Percentiles rank a stretch among this genome's conserved stretches.
These are phyloP conservation scores for Macaranga tanarius DNA, from an alignment of 441 rosid species.

Conservation along the genomic window DNA sequence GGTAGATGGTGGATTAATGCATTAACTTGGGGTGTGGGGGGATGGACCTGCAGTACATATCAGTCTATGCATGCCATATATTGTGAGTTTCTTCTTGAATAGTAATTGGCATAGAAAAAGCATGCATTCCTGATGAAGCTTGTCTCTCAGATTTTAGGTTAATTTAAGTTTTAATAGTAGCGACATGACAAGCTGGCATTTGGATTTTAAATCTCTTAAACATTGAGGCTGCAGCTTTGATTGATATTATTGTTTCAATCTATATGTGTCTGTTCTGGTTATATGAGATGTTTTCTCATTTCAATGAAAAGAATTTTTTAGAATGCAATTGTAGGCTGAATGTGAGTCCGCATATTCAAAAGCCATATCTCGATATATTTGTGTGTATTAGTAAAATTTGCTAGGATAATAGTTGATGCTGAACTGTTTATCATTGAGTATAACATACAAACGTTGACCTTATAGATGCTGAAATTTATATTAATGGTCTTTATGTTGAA, in stretches of 20 bases:
- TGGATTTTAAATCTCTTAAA: neutral
- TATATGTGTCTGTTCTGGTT: neutral
- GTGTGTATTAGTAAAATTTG: neutral
- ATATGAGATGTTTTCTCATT: neutral
- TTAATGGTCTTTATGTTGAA: conserved; percentile 54
- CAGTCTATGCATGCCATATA: neutral
- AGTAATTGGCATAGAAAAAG: neutral
- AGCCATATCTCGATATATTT: neutral
- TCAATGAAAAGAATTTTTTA: neutral
- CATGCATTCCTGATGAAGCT: neutral
- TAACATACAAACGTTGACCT: conserved; percentile 27
- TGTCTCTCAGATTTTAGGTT: neutral
- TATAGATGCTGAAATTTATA: conserved; percentile 46
- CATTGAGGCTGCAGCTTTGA: neutral
- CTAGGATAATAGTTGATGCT: neutral
- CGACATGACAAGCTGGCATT: neutral
- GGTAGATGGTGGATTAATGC: neutral
- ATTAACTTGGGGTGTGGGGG: neutral
- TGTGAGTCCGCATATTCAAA: neutral
- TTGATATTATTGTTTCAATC: neutral
- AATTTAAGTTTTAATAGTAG: neutral
- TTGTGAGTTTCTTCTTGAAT: neutral
- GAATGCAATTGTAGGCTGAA: neutral
- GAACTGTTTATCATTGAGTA: conserved; percentile 7
- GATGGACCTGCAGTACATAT: too few relatives aligned